A percentile compares a stretch with the other conserved stretches of the same genome.
These are phyloP conservation scores for Pisolithus thermaeus DNA, from an alignment of 1,284 basidiomycete genomes.

Conservation along the genomic window DNA sequence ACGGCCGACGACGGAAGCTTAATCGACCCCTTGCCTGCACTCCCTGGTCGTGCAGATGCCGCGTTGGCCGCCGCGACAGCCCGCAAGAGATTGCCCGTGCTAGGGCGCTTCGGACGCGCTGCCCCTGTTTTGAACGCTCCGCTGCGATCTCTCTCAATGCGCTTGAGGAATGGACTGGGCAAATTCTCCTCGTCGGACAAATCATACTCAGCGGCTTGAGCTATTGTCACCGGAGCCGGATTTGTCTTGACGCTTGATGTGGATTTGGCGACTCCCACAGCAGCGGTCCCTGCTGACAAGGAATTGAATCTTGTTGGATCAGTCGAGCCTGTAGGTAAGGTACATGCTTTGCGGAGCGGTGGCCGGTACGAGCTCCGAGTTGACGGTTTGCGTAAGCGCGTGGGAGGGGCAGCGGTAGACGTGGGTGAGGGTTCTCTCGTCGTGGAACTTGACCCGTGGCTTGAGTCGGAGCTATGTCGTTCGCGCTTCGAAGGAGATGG, in stretches of 20 bases:
- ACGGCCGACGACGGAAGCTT: slow-evolving; percentile 11
- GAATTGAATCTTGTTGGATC: slow-evolving; percentile 25
- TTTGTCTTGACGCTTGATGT: slow-evolving; percentile 13
- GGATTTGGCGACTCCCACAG: slow-evolving; percentile 8
- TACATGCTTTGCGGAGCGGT: slow-evolving; percentile 13
- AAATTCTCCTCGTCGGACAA: slow-evolving; percentile 75
- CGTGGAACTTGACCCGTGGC: slow-evolving; percentile 21
- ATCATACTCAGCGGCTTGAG: slow-evolving; percentile 46
- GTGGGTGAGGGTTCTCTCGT: slow-evolving; percentile 12
- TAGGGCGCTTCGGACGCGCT: slow-evolving; percentile 35
- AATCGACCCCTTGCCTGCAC: slow-evolving; percentile 6
- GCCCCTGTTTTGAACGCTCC: slow-evolving; percentile 10
- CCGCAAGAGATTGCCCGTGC: slow-evolving; percentile 49
- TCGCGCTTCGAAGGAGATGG: slow-evolving; percentile 29
- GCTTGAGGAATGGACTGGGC: slow-evolving; percentile 76
- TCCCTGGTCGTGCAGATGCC: slow-evolving; percentile 26
- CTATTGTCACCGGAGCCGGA: neutral
- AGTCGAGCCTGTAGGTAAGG: slow-evolving; percentile 22
- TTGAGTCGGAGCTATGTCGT: slow-evolving; percentile 17
- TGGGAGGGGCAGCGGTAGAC: slow-evolving; percentile 8
- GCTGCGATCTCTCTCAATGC: slow-evolving; percentile 37
- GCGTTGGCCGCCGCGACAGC: slow-evolving; percentile 61
- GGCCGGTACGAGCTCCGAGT: slow-evolving; percentile 16
- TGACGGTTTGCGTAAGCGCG: slow-evolving; percentile 30
- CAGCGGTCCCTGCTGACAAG: slow-evolving; percentile 7